Evolutionary conservation across 768 basidiomycete genomes (phyloP).

Genomic region (Kockovaella imperatae): DNA sequence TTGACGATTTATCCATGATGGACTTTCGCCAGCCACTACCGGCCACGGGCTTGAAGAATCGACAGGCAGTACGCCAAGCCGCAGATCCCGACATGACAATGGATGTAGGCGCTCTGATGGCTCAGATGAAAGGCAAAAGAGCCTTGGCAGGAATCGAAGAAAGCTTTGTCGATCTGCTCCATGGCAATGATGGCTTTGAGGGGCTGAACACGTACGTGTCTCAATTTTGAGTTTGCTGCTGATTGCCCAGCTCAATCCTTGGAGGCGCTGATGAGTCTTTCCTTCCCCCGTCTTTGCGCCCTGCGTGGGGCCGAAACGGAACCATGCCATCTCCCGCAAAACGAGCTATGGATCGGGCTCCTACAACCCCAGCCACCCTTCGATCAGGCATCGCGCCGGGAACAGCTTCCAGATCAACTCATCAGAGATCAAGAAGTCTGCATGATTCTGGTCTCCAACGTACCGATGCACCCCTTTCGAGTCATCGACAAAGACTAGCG

Average conservation of each 20-base stretch:
- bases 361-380: neutral
- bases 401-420: neutral
- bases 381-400: neutral
- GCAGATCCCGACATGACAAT: constrained; percentile 15
- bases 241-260: constrained; percentile 2
- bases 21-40: neutral
- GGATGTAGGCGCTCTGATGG: constrained; percentile 30
- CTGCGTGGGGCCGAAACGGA: neutral
- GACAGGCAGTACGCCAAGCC: neutral
- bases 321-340: neutral
- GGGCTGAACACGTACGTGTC: constrained; percentile 22
- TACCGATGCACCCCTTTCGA: neutral
- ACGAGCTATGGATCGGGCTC: neutral
- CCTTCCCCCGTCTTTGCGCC: constrained; percentile 5
- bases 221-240: neutral
- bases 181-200: constrained; percentile 15
- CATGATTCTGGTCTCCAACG: neutral
- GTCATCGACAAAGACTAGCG: neutral
- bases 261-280: constrained; percentile 17
- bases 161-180: constrained; percentile 32
- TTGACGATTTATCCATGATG: neutral
- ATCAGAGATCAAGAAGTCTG: neutral
- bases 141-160: constrained; percentile 31
- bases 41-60: neutral
- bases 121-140: constrained; percentile 21